phyloP scores from a whole-genome alignment of 208 protist species.

The Crithidia mellificae region DNA sequence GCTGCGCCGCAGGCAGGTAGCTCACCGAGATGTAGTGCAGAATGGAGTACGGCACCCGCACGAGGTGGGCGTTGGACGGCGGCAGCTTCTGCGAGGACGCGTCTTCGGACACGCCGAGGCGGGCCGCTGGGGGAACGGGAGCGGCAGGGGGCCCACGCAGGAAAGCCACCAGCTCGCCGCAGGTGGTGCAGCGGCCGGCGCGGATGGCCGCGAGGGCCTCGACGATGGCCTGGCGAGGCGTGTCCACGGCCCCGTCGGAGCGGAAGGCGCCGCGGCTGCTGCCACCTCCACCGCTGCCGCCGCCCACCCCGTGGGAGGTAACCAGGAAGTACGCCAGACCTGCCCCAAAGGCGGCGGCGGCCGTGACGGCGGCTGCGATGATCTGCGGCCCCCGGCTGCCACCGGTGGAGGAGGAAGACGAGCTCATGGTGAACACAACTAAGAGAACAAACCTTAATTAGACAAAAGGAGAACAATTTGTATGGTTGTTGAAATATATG shows the following conservation, averaged over 20 bases:
- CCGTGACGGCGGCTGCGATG: slow-evolving; percentile 26
- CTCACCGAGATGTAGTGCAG: slow-evolving; percentile 52
- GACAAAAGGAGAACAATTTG: no score
- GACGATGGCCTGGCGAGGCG: slow-evolving; percentile 44
- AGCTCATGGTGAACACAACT: slow-evolving; percentile 4
- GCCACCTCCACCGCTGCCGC: slow-evolving; percentile 11
- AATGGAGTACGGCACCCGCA: slow-evolving; percentile 35
- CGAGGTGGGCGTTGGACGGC: slow-evolving; percentile 40
- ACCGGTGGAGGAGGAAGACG: neutral
- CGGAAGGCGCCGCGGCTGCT: slow-evolving; percentile 24
- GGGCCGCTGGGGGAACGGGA: slow-evolving; percentile 10
- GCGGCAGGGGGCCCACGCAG: slow-evolving; percentile 45
- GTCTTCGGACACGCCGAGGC: slow-evolving; percentile 9
- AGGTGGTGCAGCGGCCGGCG: slow-evolving; percentile 34
- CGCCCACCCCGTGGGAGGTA: slow-evolving; percentile 2
- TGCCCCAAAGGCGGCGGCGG: slow-evolving; percentile 20
- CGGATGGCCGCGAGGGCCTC: slow-evolving; percentile 46
- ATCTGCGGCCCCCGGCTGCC: slow-evolving; percentile 17
- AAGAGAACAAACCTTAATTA: neutral
- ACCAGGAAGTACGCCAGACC: slow-evolving; percentile 13
- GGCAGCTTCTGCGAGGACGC: slow-evolving; percentile 23
- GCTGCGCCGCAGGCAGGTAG: slow-evolving; percentile 40
- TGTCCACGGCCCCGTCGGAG: slow-evolving; percentile 22
- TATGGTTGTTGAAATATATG: no score
- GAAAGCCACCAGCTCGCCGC: slow-evolving; percentile 56